Evolutionary conservation across 2,329 filamentous ascomycete genomes (phyloP), one percentile per base, ranked within the genome.

Genomic region (Aspergillus spinulosporus): DNA sequence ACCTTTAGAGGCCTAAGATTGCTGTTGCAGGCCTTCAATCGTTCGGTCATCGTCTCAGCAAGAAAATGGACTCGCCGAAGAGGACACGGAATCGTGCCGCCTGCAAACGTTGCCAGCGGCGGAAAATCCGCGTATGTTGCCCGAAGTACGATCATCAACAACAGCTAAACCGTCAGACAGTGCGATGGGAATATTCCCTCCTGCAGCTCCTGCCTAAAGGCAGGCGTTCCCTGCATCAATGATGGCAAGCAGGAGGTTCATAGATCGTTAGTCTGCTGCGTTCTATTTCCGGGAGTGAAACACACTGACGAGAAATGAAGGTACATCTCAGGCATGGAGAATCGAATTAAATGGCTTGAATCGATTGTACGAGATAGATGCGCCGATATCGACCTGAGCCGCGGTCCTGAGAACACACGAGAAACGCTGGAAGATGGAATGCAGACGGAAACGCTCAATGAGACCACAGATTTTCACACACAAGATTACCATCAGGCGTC

Each of bases 101-200:
- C 7, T 72, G 69, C 43, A 63, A 62, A 28, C 66, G 69, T 7
- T 82, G 80, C 54, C 79, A 82, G 58, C 69, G 76, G 40, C 72
- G 80, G 28, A 82, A 82, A 66, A 81, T 82, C 62, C 74, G 74
- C 45, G 78, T 78, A 68, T 26, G 72, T 59, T 3, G n/a, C 9
- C 26, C n/a, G 31, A 42, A 49, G 28, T 46, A 26, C 12, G 1
- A 7, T 45, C 36, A 5, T 36, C 48, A n/a, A 32, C 14, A 65
- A n/a, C 55, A 9, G 39, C 32, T 48, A 3, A 39, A 55, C 12
- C 0, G 12, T 21, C 2, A 14, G 4, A 50, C 15, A 80, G 77
- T 82, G 79, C 44, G 77, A 80, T 59, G 76, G 78, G 1, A 70
- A 72, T 14, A 51, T 72, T 0, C 78, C 79, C 1, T 60, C 68